phyloP scores from a whole-genome alignment of 306 rosid species.

The Rubus idaeus region DNA sequence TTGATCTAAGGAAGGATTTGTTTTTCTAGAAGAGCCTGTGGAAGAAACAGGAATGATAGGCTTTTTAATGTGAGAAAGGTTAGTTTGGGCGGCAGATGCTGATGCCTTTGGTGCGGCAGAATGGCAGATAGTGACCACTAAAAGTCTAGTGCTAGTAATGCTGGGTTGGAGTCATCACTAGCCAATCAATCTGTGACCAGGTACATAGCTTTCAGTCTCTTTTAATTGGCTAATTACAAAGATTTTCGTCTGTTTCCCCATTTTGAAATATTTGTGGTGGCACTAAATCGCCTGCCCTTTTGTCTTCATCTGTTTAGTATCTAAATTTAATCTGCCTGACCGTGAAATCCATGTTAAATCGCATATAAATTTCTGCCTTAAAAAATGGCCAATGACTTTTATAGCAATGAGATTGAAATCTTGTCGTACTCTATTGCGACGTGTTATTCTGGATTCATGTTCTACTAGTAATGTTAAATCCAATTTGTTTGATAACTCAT shows the following conservation, averaged over 20 bases:
- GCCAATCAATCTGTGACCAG: background rate
- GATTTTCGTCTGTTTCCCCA: background rate
- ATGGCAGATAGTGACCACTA: background rate
- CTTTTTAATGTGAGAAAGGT: background rate
- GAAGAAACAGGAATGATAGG: background rate
- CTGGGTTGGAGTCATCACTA: background rate
- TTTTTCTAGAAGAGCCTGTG: background rate
- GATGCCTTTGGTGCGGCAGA: constrained; percentile 12
- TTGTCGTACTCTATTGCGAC: no score
- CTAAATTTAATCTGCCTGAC: no score
- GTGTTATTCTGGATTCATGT: no score
- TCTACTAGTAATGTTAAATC: no score
- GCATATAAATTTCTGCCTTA: no score
- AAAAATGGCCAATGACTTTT: no score
- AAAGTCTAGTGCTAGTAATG: background rate
- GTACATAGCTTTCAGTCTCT: background rate
- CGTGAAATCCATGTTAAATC: no score
- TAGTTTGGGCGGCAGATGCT: constrained; percentile 16
- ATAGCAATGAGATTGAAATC: no score
- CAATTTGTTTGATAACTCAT: background rate
- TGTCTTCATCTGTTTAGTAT: background rate
- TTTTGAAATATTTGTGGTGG: background rate
- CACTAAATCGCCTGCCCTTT: background rate
- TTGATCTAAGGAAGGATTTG: background rate
- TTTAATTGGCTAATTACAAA: background rate